phyloP scores from a whole-genome alignment of 1,284 basidiomycete genomes.

The Sanguinoderma infundibulare region DNA sequence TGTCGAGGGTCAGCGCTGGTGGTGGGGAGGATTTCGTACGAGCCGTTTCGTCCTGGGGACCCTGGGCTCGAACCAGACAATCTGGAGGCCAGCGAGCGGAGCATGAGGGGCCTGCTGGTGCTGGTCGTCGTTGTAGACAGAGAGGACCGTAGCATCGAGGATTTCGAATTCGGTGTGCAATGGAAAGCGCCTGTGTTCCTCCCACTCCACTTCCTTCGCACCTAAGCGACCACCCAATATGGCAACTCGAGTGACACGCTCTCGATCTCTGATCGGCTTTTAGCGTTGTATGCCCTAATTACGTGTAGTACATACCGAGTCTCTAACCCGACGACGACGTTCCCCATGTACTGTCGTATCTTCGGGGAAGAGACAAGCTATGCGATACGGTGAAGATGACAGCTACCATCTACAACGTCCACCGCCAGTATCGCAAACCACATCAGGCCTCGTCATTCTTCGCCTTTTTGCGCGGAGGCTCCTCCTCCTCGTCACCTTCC shows the following conservation, averaged over 20 bases:
- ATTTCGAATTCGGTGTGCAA: no score
- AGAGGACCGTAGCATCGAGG: no score
- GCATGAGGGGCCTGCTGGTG: slow-evolving; percentile 12
- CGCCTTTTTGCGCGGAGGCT: slow-evolving; percentile 31
- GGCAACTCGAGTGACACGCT: no score
- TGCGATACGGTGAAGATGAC: neutral
- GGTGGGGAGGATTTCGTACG: slow-evolving; percentile 10
- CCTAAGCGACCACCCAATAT: no score
- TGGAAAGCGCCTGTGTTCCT: no score
- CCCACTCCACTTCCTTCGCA: no score
- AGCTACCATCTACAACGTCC: neutral
- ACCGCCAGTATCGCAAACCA: neutral
- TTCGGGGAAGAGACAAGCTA: neutral
- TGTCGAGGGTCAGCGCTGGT: slow-evolving; percentile 8
- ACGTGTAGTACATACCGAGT: no score
- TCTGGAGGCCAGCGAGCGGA: slow-evolving; percentile 17
- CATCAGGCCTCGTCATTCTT: slow-evolving; percentile 20
- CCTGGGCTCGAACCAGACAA: slow-evolving; percentile 2
- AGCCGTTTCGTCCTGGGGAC: neutral
- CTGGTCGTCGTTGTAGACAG: slow-evolving; percentile 4
- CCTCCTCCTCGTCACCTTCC: slow-evolving; percentile 6
- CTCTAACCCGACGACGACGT: no score
- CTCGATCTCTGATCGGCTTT: no score
- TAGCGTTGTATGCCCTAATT: no score
- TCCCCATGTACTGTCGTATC: no score